A percentile compares a stretch with the other conserved stretches of the same genome.
Evolutionary conservation across 257 asterid species (phyloP).

Genomic region (Cinchona pubescens): DNA sequence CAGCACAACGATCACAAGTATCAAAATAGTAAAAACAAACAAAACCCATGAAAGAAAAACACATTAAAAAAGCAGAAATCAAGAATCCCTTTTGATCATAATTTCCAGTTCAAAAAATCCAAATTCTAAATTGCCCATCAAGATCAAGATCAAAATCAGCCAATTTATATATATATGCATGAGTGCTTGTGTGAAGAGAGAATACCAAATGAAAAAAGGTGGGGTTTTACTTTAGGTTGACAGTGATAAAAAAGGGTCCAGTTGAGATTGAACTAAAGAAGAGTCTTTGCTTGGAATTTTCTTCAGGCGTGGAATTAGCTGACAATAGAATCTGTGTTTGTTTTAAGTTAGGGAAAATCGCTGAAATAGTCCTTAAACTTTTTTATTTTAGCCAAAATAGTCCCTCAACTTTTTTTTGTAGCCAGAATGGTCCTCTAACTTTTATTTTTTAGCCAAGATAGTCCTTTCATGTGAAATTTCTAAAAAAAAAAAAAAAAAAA

Average conservation of each 20-base stretch:
- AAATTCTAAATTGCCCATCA: not conserved
- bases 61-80: not conserved
- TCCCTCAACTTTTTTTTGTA: no score
- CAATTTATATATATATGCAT: not conserved
- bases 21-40: not conserved
- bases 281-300: slow-evolving; percentile 18
- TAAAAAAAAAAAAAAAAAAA: no score
- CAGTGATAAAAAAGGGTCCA: slow-evolving; percentile 2
- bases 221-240: no score
- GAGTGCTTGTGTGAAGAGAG: not conserved
- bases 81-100: not conserved
- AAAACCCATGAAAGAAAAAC: not conserved
- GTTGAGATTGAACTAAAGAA: slow-evolving; percentile 10
- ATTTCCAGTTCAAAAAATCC: not conserved
- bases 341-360: no score
- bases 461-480: no score
- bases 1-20: not conserved
- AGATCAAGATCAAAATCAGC: no score
- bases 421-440: no score
- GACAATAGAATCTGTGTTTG: not conserved
- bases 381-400: no score
- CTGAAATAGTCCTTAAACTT: no score
- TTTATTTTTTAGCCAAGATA: no score
- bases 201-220: no score
- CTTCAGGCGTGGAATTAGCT: slow-evolving; percentile 22